Conservation (phyloP, 331 rosid genomes). For the Quercus phellos region DNA sequence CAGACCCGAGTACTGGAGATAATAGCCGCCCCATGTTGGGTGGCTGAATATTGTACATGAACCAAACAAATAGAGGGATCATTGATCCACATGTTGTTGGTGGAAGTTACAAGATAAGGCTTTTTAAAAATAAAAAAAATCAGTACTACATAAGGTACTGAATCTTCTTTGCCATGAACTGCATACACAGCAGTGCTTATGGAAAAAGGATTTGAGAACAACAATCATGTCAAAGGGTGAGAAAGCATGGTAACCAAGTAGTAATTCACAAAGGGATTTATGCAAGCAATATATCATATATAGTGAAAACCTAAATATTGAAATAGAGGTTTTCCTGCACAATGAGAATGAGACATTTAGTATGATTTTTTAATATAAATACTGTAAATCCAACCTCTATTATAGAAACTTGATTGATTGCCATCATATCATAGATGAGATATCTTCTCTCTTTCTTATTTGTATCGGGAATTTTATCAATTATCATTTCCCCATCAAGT, state of each 20-base stretch:
- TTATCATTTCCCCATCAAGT: constrained; percentile 97
- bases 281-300: neutral
- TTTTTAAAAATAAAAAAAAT: no score
- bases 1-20: neutral
- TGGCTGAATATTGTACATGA: neutral
- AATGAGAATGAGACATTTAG: constrained; percentile 4
- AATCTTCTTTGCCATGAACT: no score
- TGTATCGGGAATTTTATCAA: constrained; percentile 83
- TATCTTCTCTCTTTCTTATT: constrained; percentile 90
- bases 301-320: neutral
- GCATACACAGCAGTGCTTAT: neutral
- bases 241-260: neutral
- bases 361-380: neutral
- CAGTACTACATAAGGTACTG: no score
- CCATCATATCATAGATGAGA: constrained; percentile 91
- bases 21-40: neutral
- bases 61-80: neutral
- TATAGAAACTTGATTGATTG: constrained; percentile 52
- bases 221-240: neutral
- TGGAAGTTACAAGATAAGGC: neutral
- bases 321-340: neutral
- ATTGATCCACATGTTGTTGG: neutral
- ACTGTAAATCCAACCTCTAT: constrained; percentile 59
- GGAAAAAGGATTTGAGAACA: neutral
- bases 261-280: neutral